Evolutionary conservation across 2,329 filamentous ascomycete species (phyloP).

Genomic region (Botrytis paeoniae): DNA sequence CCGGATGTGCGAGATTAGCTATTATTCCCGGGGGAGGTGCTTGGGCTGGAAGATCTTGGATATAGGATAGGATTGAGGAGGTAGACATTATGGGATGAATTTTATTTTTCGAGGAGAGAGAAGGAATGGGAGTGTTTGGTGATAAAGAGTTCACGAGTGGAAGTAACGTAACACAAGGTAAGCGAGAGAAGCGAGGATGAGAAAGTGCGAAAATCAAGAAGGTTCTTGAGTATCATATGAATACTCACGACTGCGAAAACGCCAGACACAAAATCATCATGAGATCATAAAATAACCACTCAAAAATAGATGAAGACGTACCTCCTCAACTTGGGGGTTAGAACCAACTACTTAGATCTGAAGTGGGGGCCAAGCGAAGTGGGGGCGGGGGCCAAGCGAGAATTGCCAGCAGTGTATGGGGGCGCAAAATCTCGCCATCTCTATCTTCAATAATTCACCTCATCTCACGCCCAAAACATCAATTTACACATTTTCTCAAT

Average conservation of each 20-base stretch:
- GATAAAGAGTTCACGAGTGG: too few relatives aligned
- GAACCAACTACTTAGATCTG: too few relatives aligned
- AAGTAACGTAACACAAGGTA: not conserved
- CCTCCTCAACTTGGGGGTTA: too few relatives aligned
- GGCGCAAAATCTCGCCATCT: too few relatives aligned
- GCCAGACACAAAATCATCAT: not conserved
- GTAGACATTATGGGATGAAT: not conserved
- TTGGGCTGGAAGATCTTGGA: not conserved
- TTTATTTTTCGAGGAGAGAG: not conserved
- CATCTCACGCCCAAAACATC: too few relatives aligned
- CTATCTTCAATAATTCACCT: too few relatives aligned
- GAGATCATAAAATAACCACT: not conserved
- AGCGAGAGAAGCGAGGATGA: not conserved
- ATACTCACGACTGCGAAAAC: not conserved
- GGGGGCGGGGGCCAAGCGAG: not conserved
- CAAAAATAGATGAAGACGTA: not conserved
- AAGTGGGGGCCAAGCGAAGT: too few relatives aligned
- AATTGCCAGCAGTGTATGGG: too few relatives aligned
- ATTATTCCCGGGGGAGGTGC: not conserved
- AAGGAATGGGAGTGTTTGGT: too few relatives aligned
- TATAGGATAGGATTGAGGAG: not conserved
- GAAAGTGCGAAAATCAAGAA: too few relatives aligned
- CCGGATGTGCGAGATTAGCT: not conserved
- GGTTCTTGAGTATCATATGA: not conserved
- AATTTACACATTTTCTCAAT: too few relatives aligned